phyloP scores from a whole-genome alignment of 2,329 filamentous ascomycete genomes.

The Fusarium brachygibbosum region DNA sequence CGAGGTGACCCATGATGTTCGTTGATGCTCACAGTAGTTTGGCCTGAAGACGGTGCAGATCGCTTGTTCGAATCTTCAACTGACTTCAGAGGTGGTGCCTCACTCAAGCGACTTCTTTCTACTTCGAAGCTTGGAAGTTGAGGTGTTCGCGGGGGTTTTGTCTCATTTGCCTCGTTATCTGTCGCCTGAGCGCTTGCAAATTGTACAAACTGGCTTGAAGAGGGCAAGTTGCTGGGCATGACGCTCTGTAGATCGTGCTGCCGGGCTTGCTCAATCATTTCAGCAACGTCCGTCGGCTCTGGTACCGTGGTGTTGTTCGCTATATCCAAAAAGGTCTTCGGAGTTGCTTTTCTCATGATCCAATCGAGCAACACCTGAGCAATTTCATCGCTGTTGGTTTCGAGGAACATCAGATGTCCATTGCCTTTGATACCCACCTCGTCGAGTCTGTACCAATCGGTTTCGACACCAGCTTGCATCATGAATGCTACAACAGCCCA shows the following conservation, averaged over 20 bases:
- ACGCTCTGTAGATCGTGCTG: neutral
- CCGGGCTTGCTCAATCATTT: neutral
- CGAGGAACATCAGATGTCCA: constrained; percentile 68
- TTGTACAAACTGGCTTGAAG: neutral
- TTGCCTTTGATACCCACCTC: constrained; percentile 64
- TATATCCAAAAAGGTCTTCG: neutral
- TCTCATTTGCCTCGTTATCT: neutral
- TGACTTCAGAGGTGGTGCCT: neutral
- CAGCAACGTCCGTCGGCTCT: neutral
- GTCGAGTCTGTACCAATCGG: constrained; percentile 61
- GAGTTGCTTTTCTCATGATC: constrained; percentile 47
- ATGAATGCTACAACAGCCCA: constrained; percentile 67
- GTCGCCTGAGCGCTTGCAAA: neutral
- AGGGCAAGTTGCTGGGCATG: neutral
- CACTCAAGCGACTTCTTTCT: neutral
- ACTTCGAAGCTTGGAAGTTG: neutral
- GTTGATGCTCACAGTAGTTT: constrained; percentile 6
- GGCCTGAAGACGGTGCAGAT: constrained; percentile 8
- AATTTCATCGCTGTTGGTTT: constrained; percentile 64
- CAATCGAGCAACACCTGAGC: constrained; percentile 56
- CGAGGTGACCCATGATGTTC: neutral
- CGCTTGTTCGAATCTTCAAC: constrained; percentile 9
- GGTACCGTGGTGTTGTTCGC: constrained; percentile 7
- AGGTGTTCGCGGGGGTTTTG: constrained; percentile 5
- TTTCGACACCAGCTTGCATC: constrained; percentile 63